Evolutionary conservation across 2,329 filamentous ascomycete genomes (phyloP), one percentile per base, ranked within the genome.

Genomic region (Pyrenophora tritici-repentis): DNA sequence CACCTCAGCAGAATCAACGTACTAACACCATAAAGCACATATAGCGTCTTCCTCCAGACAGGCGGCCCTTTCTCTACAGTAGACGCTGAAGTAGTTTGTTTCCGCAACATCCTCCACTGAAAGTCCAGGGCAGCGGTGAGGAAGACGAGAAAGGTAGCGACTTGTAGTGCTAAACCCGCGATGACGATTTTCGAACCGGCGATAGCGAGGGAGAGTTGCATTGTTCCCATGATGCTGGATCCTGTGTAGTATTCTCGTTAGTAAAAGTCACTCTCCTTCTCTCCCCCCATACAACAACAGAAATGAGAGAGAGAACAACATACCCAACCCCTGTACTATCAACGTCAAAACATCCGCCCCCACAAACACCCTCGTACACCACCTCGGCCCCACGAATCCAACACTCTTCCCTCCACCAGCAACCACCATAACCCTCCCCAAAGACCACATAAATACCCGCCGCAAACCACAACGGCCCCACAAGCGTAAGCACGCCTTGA

Each of bases 1-100:
- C 73, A 79, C 32, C 82, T 75, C 9, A 81, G 53, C 45, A 84
- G 68, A 55, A 84, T 80, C 14, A 83, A 64, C 1, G 68, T 55
- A 57, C 76, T 79, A 39, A 76, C 72, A 3, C 64, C 53, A 59
- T 83, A 83, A 14, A 84, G 68, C 0, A 73, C 72, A 55, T 61
- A 63, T 2, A 71, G 47, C 50, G 68, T 65, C 49, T 57, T 67
- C 39, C 46, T 61, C 68, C 69, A 71, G 1, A 58, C 43, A 6
- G 31, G 20, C 4, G 9, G 12, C 2, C 26, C 6, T 10, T 24
- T 16, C 26, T 5, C 4, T 24, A 6, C 8, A 7, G 22, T 24
- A n/a, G 4, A 3, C 16, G 12, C 16, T 1, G 39, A 14, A 4
- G 12, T 4, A 33, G 16, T 29, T 13, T 31, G 5, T 4, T 17